Conservation (phyloP, 2,329 filamentous ascomycete genomes). For the Penicillium brasilianum region DNA sequence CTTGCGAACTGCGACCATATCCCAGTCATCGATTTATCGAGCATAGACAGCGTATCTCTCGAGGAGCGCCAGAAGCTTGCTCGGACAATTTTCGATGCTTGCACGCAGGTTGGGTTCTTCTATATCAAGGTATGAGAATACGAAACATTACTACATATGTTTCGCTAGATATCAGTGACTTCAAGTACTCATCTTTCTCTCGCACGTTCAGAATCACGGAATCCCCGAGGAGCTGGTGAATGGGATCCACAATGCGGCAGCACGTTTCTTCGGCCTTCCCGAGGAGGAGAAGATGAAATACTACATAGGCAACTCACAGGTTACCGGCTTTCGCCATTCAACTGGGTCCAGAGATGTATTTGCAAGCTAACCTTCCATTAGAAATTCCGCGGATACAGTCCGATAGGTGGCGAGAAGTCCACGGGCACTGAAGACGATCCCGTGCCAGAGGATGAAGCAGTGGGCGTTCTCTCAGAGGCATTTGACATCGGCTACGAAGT, state of each 20-base stretch:
- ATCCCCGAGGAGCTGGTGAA: conserved; percentile 24
- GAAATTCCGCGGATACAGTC: conserved; percentile 36
- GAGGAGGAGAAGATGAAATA: conserved; percentile 51
- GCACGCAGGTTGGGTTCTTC: conserved; percentile 54
- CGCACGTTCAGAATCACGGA: conserved; percentile 28
- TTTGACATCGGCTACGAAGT: conserved; percentile 37
- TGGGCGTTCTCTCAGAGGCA: conserved; percentile 28
- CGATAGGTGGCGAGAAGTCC: conserved; percentile 28
- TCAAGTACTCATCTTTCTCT: no score
- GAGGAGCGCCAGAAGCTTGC: conserved; percentile 48
- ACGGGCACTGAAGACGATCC: conserved; percentile 26
- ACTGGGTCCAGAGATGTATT: no score
- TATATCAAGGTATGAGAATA: conserved; percentile 41
- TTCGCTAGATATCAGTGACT: background rate
- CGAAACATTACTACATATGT: no score
- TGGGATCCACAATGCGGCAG: conserved; percentile 33
- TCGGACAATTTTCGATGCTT: conserved; percentile 44
- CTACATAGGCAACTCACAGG: conserved; percentile 40
- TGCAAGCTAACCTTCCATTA: conserved; percentile 1
- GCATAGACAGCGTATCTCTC: conserved; percentile 43
- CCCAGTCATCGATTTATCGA: conserved; percentile 52
- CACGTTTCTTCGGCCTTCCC: conserved; percentile 48
- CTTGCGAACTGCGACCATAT: conserved; percentile 36
- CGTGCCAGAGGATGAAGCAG: conserved; percentile 16
- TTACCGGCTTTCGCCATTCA: background rate